Evolutionary conservation across 306 rosid species (phyloP), one percentile per base, ranked within the genome.

Genomic region (Vigna nakashimae): DNA sequence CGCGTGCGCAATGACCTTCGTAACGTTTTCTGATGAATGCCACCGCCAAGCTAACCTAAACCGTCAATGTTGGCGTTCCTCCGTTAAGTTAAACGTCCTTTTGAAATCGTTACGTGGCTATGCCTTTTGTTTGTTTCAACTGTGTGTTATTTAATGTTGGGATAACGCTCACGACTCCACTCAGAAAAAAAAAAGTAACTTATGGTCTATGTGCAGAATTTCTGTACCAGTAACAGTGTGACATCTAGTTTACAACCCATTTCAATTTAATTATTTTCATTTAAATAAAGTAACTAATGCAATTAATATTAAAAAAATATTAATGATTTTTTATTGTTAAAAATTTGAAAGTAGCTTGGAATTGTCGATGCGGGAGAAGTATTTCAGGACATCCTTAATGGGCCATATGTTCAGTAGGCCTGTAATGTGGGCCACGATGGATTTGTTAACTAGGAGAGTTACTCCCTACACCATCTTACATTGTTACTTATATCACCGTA

Each of bases 1-100:
- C 32, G 50, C 26, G 53, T 49, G 9, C 30, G 5, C 60, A 79
- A 60, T 70, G 43, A 60, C 69, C 0, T 43, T 77, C 3, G 4
- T 52, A 4, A 0, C 18, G 12, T 52, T 51, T 53, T 60, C 11
- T 24, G 16, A 8, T 20, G 10, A 14, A 32, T 10, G 1, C 57
- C 82, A 78, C 76, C 76, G 81, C 75, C 75, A 46, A 69, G 0
- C 1, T 5, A 52, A 45, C 52, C 40, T 30, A 7, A 26, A n/a
- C 75, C 69, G 2, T 30, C 5, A 0, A 76, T 38, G 15, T 1
- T 40, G 11, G 11, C 12, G 40, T 14, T 26, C 52, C 71, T 20
- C 38, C 7, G 7, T 26, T 4, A 58, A 26, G 0, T 12, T 40
- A 7, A 40, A 40, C 45, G n/a, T 58, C n/a, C 66, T 60, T 58